A percentile compares a stretch with the other conserved stretches of the same genome.
phyloP scores from a whole-genome alignment of 1,139 yeast genomes.

The Zygoascus sp. region DNA sequence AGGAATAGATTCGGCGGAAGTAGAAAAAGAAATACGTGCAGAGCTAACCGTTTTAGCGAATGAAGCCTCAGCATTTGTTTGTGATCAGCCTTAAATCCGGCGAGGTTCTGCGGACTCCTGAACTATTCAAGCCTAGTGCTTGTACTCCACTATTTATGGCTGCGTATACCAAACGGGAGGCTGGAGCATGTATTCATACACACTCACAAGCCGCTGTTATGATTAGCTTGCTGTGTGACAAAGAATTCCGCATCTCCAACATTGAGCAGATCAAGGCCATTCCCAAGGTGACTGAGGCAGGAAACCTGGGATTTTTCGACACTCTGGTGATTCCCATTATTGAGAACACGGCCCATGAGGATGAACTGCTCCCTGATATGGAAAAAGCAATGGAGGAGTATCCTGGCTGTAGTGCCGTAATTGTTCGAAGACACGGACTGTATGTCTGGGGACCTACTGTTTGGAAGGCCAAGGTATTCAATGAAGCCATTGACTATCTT shows the following conservation, averaged over 20 bases:
- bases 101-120: conserved; percentile 58
- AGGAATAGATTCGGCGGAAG: conserved; percentile 4
- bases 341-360: conserved; percentile 86
- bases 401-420: conserved; percentile 78
- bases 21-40: background rate
- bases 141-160: conserved; percentile 87
- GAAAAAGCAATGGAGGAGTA: conserved; percentile 59
- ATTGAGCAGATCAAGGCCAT: conserved; percentile 93
- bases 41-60: conserved; percentile 37
- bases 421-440: conserved; percentile 90
- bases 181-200: conserved; percentile 94
- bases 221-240: conserved; percentile 64
- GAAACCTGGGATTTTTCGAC: conserved; percentile 68
- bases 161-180: conserved; percentile 64
- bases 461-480: conserved; percentile 88
- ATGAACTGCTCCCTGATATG: conserved; percentile 63
- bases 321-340: conserved; percentile 81
- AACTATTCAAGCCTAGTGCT: conserved; percentile 75
- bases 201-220: conserved; percentile 86
- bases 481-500: conserved; percentile 88
- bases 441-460: conserved; percentile 93
- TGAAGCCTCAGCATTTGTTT: conserved; percentile 78
- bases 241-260: conserved; percentile 69
- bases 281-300: conserved; percentile 65
- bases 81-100: conserved; percentile 59